Evolutionary conservation across 345 rosid genomes (phyloP).

Genomic region (Kandelia obovata): DNA sequence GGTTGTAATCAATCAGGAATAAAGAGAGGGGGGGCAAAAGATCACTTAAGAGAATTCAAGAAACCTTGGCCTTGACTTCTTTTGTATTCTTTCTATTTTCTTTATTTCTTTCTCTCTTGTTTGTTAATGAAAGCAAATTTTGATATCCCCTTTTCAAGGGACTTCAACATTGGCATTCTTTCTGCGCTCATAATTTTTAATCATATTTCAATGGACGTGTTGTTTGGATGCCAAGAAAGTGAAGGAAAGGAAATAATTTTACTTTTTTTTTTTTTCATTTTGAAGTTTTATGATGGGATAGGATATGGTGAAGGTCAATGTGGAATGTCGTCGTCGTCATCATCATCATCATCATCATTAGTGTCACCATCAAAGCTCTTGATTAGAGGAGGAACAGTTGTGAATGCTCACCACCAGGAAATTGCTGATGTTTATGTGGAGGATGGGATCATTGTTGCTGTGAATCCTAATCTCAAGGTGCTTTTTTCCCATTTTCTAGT

Average conservation of each 20-base stretch:
- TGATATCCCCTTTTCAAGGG: neutral
- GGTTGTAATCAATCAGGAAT: too few species aligned
- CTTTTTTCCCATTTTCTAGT: neutral
- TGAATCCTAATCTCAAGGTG: constrained; percentile 66
- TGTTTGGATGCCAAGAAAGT: neutral
- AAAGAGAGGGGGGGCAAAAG: too few species aligned
- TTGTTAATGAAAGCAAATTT: neutral
- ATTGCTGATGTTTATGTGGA: constrained; percentile 87
- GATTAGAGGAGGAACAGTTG: constrained; percentile 87
- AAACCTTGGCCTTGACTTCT: too few species aligned
- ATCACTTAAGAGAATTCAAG: too few species aligned
- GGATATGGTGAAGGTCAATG: constrained; percentile 41
- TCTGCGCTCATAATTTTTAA: neutral
- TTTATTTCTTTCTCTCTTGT: neutral
- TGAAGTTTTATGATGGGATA: constrained; percentile 60
- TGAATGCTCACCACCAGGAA: constrained; percentile 79
- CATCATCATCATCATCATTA: constrained; percentile 24
- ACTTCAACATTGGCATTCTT: neutral
- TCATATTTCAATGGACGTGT: neutral
- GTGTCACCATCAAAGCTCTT: constrained; percentile 47
- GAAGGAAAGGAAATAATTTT: neutral
- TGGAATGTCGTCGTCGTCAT: constrained; percentile 34
- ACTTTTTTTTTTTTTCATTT: neutral
- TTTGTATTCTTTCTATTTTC: neutral
- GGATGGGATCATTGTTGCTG: constrained; percentile 66